Base-by-base conservation (phyloP, 2,329 filamentous ascomycete species). In the Fusarium denticulatum region DNA sequence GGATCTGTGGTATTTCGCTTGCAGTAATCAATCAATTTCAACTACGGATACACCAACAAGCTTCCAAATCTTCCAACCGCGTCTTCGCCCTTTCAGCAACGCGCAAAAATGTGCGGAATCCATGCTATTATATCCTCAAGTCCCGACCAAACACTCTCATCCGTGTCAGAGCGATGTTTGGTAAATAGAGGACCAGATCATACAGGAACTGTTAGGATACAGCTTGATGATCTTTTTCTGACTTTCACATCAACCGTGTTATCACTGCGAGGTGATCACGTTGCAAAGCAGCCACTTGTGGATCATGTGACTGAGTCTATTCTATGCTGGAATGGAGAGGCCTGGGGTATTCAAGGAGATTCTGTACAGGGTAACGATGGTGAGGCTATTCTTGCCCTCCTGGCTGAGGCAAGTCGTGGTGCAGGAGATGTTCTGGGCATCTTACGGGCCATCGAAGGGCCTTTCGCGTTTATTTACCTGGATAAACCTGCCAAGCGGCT, bases 281-380 rank as follows among this genome's bases (percentile, higher is more conserved):
- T 96, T 56, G 89, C 91, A 12, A 80, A 83, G 39, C 96, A 98
- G 81, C 96, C 96, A 5, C 88, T 97, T 8, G 81, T 88, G 46
- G 88, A 92, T 73, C 42, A 79, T 6, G 71, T 76, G 1, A 87
- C 87, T 1, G 86, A 87, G 8, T 94, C 92, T 2, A 85, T 94
- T 2, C 86, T 99, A 5, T 98, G 96, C 86, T 99, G 96, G 96
- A 99, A 99, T 79, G 96, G 96, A 47, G 96, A 99, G 81, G 96
- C 95, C 3, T 99, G 96, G 96, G 92, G 88, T 64, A 87, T 97
- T 56, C 83, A 82, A 14, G 87, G 86, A 39, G 76, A 87, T 15
- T 77, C 81, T 3, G 85, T 97, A n/a, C 66, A 78, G 11, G 93
- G 91, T 64, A 98, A 97, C 79, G 96, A 99, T 82, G 93, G 93